These are phyloP conservation scores for Paramecium bursaria DNA, from an alignment of 73 alveolate species.

Conservation along the genomic window DNA sequence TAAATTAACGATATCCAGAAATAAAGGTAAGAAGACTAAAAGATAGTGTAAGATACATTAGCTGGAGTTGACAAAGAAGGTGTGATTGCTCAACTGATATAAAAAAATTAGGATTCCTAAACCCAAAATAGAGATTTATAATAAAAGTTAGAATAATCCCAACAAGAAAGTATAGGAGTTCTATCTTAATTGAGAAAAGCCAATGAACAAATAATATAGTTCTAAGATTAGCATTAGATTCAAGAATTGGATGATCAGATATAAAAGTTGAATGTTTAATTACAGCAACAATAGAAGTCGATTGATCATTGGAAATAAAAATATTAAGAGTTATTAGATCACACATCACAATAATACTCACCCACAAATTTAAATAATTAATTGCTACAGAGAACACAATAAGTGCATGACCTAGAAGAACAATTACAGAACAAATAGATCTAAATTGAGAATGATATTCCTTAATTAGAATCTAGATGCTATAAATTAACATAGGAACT, in stretches of 20 bases:
- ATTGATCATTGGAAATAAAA: background rate
- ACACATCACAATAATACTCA: background rate
- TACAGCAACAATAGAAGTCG: background rate
- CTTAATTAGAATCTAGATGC: background rate
- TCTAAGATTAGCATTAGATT: background rate
- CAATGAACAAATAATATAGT: background rate
- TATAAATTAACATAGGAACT: background rate
- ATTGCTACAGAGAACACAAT: background rate
- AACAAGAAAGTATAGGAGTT: background rate
- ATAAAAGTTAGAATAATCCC: slow-evolving; percentile 3
- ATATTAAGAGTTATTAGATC: slow-evolving; percentile 21
- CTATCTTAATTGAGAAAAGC: background rate
- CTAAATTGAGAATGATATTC: slow-evolving; percentile 2
- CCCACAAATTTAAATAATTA: slow-evolving; percentile 21
- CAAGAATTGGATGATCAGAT: background rate
- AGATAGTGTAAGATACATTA: background rate
- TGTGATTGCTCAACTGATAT: background rate
- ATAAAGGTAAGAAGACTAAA: slow-evolving; percentile 25
- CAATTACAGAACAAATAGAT: background rate
- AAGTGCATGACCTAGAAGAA: slow-evolving; percentile 16
- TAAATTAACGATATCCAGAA: background rate
- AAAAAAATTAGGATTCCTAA: background rate
- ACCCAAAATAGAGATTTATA: background rate
- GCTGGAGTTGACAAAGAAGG: background rate
- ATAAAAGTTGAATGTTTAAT: background rate